Evolutionary conservation across 768 basidiomycete genomes (phyloP).

Genomic region (Trametes cubensis): DNA sequence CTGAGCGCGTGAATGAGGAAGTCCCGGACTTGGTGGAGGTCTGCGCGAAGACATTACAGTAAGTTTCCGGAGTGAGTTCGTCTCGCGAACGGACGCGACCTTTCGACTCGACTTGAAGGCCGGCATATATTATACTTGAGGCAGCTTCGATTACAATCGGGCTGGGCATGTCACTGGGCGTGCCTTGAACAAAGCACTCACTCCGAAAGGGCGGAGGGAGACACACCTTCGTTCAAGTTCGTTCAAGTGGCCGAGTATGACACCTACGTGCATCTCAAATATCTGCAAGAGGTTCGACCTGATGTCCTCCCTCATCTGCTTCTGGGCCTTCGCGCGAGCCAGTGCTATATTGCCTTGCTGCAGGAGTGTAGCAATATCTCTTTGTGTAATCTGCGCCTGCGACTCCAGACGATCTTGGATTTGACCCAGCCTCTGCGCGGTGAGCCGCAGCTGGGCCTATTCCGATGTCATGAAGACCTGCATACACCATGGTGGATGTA

Average conservation of each 20-base stretch:
- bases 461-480: not conserved
- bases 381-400: constrained; percentile 59
- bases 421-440: constrained; percentile 68
- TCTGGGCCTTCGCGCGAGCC: constrained; percentile 75
- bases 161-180: constrained; percentile 45
- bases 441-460: constrained; percentile 65
- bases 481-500: not conserved
- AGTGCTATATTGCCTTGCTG: constrained; percentile 61
- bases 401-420: constrained; percentile 72
- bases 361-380: constrained; percentile 69
- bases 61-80: not conserved
- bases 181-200: not conserved
- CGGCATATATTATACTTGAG: constrained; percentile 66
- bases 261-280: constrained; percentile 68
- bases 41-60: constrained; percentile 38
- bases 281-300: constrained; percentile 64
- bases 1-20: constrained; percentile 60
- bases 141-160: constrained; percentile 65
- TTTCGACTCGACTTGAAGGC: constrained; percentile 57
- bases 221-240: constrained; percentile 58
- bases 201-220: not conserved
- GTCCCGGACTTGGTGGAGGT: constrained; percentile 57
- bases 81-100: constrained; percentile 41
- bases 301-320: constrained; percentile 62
- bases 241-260: constrained; percentile 56